Evolutionary conservation across 805 yeast species (phyloP).

Genomic region (Zygotorulaspora florentina): DNA sequence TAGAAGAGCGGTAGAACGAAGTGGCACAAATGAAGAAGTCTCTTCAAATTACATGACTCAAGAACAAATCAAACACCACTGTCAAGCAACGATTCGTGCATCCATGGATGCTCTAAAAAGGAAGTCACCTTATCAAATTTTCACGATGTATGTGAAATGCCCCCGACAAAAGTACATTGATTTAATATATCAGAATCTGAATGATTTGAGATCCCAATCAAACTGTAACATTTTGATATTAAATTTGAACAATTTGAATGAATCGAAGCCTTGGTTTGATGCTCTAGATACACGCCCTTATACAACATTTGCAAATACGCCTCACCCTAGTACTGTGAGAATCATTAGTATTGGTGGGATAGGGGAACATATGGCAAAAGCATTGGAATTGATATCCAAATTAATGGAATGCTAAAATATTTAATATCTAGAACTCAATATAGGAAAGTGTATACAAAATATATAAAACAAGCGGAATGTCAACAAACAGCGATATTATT

Average conservation of each 20-base stretch:
- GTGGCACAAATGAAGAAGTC: not conserved
- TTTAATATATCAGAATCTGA: conserved; percentile 25
- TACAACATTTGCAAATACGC: conserved; percentile 21
- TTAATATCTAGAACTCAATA: not conserved
- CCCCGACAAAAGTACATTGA: conserved; percentile 32
- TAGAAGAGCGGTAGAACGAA: not conserved
- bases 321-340: conserved; percentile 33
- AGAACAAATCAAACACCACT: conserved; percentile 31
- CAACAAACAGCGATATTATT: not conserved
- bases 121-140: conserved; percentile 32
- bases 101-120: conserved; percentile 24
- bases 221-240: conserved; percentile 35
- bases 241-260: conserved; percentile 33
- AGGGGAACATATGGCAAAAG: conserved; percentile 31
- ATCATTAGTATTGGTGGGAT: conserved; percentile 34
- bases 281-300: conserved; percentile 22
- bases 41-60: conserved; percentile 25
- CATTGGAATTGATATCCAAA: conserved; percentile 21
- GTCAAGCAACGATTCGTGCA: conserved; percentile 28
- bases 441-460: not conserved
- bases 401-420: conserved; percentile 9
- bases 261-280: conserved; percentile 32
- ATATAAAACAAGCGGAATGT: not conserved
- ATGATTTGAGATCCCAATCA: conserved; percentile 31
- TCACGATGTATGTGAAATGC: conserved; percentile 31